phyloP scores from a whole-genome alignment of 1,284 basidiomycete species.

The Trichosporon sp. region DNA sequence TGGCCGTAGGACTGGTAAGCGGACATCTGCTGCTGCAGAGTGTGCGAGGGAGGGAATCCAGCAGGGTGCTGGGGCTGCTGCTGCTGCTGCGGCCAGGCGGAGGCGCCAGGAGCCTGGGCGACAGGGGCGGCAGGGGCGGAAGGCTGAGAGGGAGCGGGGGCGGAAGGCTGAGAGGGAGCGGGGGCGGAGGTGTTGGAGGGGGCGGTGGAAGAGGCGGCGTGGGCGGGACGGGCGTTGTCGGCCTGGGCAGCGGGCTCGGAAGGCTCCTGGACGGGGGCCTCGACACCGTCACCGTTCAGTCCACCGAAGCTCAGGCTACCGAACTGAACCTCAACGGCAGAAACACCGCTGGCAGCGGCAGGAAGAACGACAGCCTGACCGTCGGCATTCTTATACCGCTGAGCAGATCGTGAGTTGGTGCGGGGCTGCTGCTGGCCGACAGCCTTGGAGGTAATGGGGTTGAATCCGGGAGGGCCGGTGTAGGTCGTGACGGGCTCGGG shows the following conservation, averaged over 20 bases:
- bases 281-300: slow-evolving; percentile 53
- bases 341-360: slow-evolving; percentile 42
- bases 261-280: slow-evolving; percentile 42
- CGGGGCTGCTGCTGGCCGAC: slow-evolving; percentile 38
- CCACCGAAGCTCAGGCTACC: slow-evolving; percentile 57
- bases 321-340: slow-evolving; percentile 56
- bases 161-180: slow-evolving; percentile 31
- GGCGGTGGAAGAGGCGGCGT: slow-evolving; percentile 29
- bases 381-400: slow-evolving; percentile 54
- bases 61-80: slow-evolving; percentile 34
- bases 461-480: slow-evolving; percentile 57
- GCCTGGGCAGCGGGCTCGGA: slow-evolving; percentile 29
- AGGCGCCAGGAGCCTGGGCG: slow-evolving; percentile 25
- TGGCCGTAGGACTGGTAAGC: slow-evolving; percentile 45
- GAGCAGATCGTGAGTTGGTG: slow-evolving; percentile 53
- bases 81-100: slow-evolving; percentile 23
- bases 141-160: slow-evolving; percentile 32
- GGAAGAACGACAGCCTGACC: slow-evolving; percentile 57
- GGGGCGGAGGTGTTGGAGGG: slow-evolving; percentile 33
- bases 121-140: slow-evolving; percentile 25
- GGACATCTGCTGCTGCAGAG: slow-evolving; percentile 48
- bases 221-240: slow-evolving; percentile 29
- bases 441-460: slow-evolving; percentile 44
- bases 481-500: slow-evolving; percentile 52
- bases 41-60: slow-evolving; percentile 45